These are phyloP conservation scores for Oryza meyeriana DNA, from an alignment of 176 grass and related monocot species.

Conservation along the genomic window DNA sequence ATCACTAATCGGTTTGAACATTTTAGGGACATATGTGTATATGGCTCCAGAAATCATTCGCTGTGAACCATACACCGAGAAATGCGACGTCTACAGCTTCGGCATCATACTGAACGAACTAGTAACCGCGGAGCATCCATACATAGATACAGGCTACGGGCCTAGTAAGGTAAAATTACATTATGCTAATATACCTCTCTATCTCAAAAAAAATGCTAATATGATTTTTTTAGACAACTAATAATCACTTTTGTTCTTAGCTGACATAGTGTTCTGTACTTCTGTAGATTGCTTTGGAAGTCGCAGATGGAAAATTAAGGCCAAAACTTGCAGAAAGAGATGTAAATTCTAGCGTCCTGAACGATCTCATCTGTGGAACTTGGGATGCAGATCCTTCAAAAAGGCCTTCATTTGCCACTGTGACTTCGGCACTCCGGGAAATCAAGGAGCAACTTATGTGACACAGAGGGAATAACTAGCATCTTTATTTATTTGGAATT, in stretches of 20 bases:
- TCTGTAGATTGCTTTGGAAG: constrained; percentile 55
- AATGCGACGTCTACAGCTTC: constrained; percentile 79
- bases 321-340: constrained; percentile 29
- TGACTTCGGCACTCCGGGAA: constrained; percentile 24
- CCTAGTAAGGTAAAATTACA: constrained; percentile 40
- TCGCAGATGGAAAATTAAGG: constrained; percentile 50
- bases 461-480: background rate
- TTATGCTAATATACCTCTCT: background rate
- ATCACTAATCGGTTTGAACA: background rate
- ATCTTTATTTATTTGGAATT: background rate
- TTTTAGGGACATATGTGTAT: constrained; percentile 59
- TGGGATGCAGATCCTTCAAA: constrained; percentile 45
- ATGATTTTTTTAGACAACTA: background rate
- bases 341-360: constrained; percentile 9
- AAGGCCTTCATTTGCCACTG: constrained; percentile 44
- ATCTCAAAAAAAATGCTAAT: no score
- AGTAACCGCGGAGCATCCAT: constrained; percentile 54
- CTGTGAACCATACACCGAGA: constrained; percentile 57
- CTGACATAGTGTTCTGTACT: background rate
- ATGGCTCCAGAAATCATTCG: constrained; percentile 72
- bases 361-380: constrained; percentile 35
- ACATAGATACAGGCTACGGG: constrained; percentile 43
- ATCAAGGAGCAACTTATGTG: constrained; percentile 23
- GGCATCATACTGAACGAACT: constrained; percentile 59
- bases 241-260: background rate